phyloP scores from a whole-genome alignment of 2,329 filamentous ascomycete species.

The Daldinia eschscholtzii region DNA sequence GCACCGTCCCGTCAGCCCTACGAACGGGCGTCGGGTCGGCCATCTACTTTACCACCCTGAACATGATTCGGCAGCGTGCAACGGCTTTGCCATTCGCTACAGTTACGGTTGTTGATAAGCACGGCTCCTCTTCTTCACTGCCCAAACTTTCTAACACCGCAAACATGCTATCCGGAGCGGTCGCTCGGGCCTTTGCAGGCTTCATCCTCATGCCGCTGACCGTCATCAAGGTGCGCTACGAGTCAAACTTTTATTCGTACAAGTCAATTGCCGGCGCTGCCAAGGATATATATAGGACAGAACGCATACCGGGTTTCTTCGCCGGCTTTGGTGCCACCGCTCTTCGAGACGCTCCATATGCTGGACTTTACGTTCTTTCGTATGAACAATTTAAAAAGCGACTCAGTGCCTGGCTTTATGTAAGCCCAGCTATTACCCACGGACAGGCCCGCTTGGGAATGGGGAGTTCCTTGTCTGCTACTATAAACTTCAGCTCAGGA shows the following conservation, averaged over 20 bases:
- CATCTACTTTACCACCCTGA: conserved; percentile 92
- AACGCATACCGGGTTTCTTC: conserved; percentile 89
- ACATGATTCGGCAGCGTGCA: conserved; percentile 80
- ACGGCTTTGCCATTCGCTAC: conserved; percentile 52
- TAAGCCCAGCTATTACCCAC: conserved; percentile 11
- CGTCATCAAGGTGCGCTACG: conserved; percentile 95
- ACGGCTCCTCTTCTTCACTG: conserved; percentile 72
- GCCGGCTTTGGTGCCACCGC: conserved; percentile 94
- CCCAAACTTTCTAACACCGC: conserved; percentile 85
- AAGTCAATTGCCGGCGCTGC: conserved; percentile 79
- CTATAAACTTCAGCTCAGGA: conserved; percentile 88
- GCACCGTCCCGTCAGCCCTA: conserved; percentile 90
- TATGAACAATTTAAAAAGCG: conserved; percentile 86
- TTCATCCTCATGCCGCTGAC: conserved; percentile 96
- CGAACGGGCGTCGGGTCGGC: conserved; percentile 93
- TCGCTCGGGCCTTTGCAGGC: conserved; percentile 86
- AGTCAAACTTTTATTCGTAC: conserved; percentile 88
- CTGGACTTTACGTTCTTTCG: conserved; percentile 91
- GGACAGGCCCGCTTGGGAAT: conserved; percentile 43
- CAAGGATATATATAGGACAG: conserved; percentile 77
- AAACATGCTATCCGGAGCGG: conserved; percentile 87
- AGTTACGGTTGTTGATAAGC: conserved; percentile 20
- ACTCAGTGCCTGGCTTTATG: conserved; percentile 59
- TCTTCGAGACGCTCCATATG: conserved; percentile 94
- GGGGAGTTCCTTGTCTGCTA: conserved; percentile 64